Evolutionary conservation across 1,139 yeast genomes (phyloP), one percentile per base, ranked within the genome.

Genomic region (Yamadazyma pseudoaaseri): DNA sequence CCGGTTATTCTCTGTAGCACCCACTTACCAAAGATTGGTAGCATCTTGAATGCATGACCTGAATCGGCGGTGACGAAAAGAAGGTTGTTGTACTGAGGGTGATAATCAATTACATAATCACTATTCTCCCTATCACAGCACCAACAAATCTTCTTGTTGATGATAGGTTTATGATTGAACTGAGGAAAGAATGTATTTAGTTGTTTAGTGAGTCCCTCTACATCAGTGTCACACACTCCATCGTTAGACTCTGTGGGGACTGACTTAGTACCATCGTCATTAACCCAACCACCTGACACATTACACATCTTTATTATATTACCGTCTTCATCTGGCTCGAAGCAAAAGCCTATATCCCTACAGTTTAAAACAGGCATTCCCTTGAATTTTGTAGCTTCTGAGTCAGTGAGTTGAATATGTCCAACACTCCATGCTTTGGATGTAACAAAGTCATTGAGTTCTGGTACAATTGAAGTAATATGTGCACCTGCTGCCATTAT

Each of bases 291-390:
- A 2, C 49, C 52, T 7, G 48, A 47, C 20, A 33, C 42, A 30
- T 47, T 51, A 32, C 53, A 49, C 38, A 52, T 39, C 33, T 52
- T 52, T 11, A 45, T 16, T 15, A 48, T 41, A 24, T 48, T 47
- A 10, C 35, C 27, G 24, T 43, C 48, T 9, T 20, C 29, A 37
- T 54, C 60, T 5, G 65, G 61, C 34, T 58, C 63, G 33, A 59
- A 59, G 29, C 55, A 48, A 40, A 58, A 59, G 5, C 65, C 65
- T 20, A 49, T 45, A 30, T 59, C 62, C 16, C 55, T 36, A 34
- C 70, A 61, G 41, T 69, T 56, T 21, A 69, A 54, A 4, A 71
- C 69, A 1, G 77, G 77, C 30, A 62, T 55, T 16, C 50, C 49
- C 38, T 51, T 56, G 15, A 58, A 53, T 11, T 41, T 45, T 6